Evolutionary conservation across 106 monocot genomes (phyloP), one percentile per base, ranked within the genome.

Genomic region (Xerophyta viscosa): DNA sequence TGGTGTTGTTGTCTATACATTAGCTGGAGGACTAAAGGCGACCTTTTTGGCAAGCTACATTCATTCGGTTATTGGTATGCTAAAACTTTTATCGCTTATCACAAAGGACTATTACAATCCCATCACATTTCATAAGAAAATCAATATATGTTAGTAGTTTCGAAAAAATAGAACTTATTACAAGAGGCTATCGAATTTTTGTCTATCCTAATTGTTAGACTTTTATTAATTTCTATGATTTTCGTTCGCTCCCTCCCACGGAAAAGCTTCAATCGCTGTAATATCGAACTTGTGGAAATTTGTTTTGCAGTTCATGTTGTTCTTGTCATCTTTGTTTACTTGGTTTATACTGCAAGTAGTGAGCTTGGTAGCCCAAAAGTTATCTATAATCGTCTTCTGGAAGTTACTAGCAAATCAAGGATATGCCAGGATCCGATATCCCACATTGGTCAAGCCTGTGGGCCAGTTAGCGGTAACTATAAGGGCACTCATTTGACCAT

Each of bases 1-100:
- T 49, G 96, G 96, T 29, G 85, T 96, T 20, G 71, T 96, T 41
- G 73, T 89, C 4, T 96, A 96, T 55, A 96, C 96, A 7, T 60
- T 96, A 48, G 82, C 88, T 22, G 96, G 96, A 61, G 96, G 96
- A 7, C 66, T 89, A 11, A 96, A 96, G 75, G 96, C 96, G 29
- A 96, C 96, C 28, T 96, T 96, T 75, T 46, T 96, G 47, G 96
- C 96, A 17, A 96, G 96, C 53, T 96, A 96, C 58, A 89, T 96
- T 43, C 96, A 96, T 53, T 85, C 96, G 21, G 81, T 96, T 31
- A 66, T 92, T 48, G 92, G 92, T 92, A 83, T 52, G n/a, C n/a
- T n/a, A n/a, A n/a, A n/a, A n/a, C n/a, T n/a, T n/a, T n/a, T n/a
- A n/a, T n/a, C n/a, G n/a, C n/a, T n/a, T n/a, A n/a, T n/a, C n/a